Base-by-base conservation (phyloP, 2,329 filamentous ascomycete species). In the Colletotrichum siamense region DNA sequence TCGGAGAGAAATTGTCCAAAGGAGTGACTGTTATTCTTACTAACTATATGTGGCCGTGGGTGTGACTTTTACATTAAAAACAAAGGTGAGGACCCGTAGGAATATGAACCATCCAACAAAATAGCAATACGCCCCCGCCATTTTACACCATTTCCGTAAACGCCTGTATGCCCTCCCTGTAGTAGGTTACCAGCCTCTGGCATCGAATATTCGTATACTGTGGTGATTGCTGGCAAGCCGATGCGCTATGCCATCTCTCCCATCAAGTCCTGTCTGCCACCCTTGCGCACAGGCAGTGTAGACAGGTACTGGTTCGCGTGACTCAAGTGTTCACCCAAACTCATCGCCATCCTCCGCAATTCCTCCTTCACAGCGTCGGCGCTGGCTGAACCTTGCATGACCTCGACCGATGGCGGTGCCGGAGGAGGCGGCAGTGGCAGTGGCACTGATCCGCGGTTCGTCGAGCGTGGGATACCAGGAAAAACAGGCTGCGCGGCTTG, bases 301-400 rank as follows among this genome's bases (percentile, higher is more conserved):
- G 84, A 85, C 22, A 90, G 81, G 71, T 88, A 88, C 49, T 84
- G 82, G 44, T 89, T 88, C 16, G 87, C 86, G 28, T 88, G 79
- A 13, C 83, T 85, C 6, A 90, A 82, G 71, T 90, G 88, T n/a
- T 89, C 88, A 8, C 86, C 83, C 5, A 90, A 82, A 71, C 85
- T 88, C 82, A 88, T 87, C 16, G 89, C 86, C 75, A 92, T 83
- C 22, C 87, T 85, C 10, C 89, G 86, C 77, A 92, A 84, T 78
- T 88, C 86, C 73, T 88, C 86, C 59, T 88, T 88, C 24, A 90
- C 88, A 64, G 91, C 90, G 28, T 88, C 87, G 6, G 85, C 81
- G 0, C 88, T 87, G 1, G 89, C 89, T 36, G 87, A 85, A 4
- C 89, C 89, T 80, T 92, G 90, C 85, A 92, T 88, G 55, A 91